Conservation (phyloP, 495 filamentous ascomycete genomes). For the Trichoderma reesei region DNA sequence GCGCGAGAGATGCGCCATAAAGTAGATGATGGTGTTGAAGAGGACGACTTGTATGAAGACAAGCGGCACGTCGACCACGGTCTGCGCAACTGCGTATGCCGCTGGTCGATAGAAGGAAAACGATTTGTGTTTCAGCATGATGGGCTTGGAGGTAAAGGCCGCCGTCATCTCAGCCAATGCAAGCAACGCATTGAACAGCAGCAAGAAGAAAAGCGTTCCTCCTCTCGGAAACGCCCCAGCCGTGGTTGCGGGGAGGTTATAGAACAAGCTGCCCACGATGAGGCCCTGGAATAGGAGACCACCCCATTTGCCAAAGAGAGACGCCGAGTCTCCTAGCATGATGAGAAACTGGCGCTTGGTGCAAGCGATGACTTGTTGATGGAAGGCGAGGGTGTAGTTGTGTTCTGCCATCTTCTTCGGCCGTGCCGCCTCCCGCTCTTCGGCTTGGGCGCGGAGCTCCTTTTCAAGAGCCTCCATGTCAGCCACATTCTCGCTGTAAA, state of each 20-base stretch:
- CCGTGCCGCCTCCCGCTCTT: not conserved
- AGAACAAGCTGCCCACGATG: slow-evolving; percentile 71
- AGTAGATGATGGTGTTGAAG: slow-evolving; percentile 71
- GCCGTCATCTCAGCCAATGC: slow-evolving; percentile 67
- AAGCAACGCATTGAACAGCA: slow-evolving; percentile 74
- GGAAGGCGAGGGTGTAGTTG: slow-evolving; percentile 57
- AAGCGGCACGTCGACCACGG: slow-evolving; percentile 65
- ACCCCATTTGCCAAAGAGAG: slow-evolving; percentile 46
- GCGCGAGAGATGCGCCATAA: slow-evolving; percentile 57
- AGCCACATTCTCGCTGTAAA: slow-evolving; percentile 38
- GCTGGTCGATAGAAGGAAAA: slow-evolving; percentile 79
- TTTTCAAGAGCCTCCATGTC: slow-evolving; percentile 41
- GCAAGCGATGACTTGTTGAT: slow-evolving; percentile 56
- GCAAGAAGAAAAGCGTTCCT: slow-evolving; percentile 56
- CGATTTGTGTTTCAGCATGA: slow-evolving; percentile 73
- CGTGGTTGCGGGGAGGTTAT: slow-evolving; percentile 51
- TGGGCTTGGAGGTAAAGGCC: slow-evolving; percentile 59
- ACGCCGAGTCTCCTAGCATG: slow-evolving; percentile 33
- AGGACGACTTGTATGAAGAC: slow-evolving; percentile 58
- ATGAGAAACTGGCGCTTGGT: slow-evolving; percentile 58
- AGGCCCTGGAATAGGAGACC: slow-evolving; percentile 53
- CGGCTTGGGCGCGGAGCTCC: not conserved
- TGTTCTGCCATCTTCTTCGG: slow-evolving; percentile 43
- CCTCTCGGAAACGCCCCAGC: slow-evolving; percentile 45
- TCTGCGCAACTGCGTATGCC: slow-evolving; percentile 68